Percentiles rank a stretch among this genome's conserved stretches.
These are phyloP conservation scores for Candida gigantensis DNA, from an alignment of 1,139 yeast species.

Conservation along the genomic window DNA sequence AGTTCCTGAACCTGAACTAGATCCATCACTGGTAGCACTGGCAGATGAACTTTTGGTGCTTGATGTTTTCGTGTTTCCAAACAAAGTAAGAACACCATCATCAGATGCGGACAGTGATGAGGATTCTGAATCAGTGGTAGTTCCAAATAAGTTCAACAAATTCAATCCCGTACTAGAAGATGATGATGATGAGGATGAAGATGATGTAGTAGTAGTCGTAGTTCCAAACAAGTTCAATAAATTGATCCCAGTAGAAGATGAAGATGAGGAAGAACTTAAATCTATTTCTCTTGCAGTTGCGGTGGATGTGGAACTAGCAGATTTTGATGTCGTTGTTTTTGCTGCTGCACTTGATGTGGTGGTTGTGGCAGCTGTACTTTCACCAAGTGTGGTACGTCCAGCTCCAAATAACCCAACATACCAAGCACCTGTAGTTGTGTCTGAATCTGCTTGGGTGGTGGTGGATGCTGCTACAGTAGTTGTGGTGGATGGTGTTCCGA, in stretches of 20 bases:
- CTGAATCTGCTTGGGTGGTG: not conserved
- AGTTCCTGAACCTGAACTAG: not conserved
- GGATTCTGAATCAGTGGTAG: not conserved
- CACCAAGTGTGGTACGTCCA: slow-evolving; percentile 8
- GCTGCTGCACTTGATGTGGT: slow-evolving; percentile 2
- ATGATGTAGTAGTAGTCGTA: not conserved
- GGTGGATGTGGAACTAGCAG: not conserved
- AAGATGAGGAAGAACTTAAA: not conserved
- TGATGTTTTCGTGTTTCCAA: slow-evolving; percentile 1
- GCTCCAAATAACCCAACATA: slow-evolving; percentile 7
- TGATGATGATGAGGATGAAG: not conserved
- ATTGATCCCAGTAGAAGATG: not conserved
- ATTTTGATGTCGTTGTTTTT: not conserved
- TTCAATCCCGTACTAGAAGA: no score
- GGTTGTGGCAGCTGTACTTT: slow-evolving; percentile 1
- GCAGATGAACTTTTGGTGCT: not conserved
- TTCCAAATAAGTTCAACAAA: not conserved
- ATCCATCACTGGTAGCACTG: not conserved
- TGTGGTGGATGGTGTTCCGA: slow-evolving; percentile 3
- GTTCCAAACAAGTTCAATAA: not conserved
- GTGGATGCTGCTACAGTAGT: not conserved
- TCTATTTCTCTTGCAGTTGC: not conserved
- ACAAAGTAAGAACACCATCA: not conserved
- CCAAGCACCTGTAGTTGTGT: slow-evolving; percentile 2
- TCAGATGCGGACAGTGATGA: no score